Evolutionary conservation across 2,329 filamentous ascomycete species (phyloP), one percentile per base, ranked within the genome.

Genomic region (Xylaria sp.): DNA sequence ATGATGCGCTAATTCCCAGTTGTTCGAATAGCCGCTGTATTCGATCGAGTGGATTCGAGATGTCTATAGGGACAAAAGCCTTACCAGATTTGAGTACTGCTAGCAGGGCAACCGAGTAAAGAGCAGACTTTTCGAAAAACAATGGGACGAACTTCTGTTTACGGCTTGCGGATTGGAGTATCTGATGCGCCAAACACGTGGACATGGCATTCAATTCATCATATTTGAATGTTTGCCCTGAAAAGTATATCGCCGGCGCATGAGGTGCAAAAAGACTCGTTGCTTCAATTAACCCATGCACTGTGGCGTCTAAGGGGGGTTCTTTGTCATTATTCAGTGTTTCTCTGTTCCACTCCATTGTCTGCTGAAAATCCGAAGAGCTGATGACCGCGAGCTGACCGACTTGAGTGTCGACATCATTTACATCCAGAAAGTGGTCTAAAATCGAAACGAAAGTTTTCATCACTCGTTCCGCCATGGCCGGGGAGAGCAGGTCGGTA

Each of bases 391-490:
- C 41, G 48, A 59, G 41, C 15, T 48, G 61, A 25, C 28, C 5
- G 39, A 64, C 39, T 39, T 23, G 61, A 55, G 28, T 31, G 20
- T 64, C 61, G 10, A 57, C 39, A 57, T 64, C 39, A 23, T 12
- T 10, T 7, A 9, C 28, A 50, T 64, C 61, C 3, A 64, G 25
- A 25, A 64, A 25, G 12, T n/a, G 48, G 23, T 64, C 61, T 20
- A 64, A 13, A 13, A 64, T 64, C 2, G 61, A 64, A 25, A 64
- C 15, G 18, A 64, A 64, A 39, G 52, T 57, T 25, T 57, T 28
- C 51, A 64, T 64, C 12, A 64, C 61, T 28, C 61, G 61, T n/a
- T 64, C 61, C 31, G 61, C 61, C 52, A 64, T 64, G 4, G 3
- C 13, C 8, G 25, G 25, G 20, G 61, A 64, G 18, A 64, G 52